phyloP scores from a whole-genome alignment of 169 alveolate genomes.

The Plasmodium yoelii region DNA sequence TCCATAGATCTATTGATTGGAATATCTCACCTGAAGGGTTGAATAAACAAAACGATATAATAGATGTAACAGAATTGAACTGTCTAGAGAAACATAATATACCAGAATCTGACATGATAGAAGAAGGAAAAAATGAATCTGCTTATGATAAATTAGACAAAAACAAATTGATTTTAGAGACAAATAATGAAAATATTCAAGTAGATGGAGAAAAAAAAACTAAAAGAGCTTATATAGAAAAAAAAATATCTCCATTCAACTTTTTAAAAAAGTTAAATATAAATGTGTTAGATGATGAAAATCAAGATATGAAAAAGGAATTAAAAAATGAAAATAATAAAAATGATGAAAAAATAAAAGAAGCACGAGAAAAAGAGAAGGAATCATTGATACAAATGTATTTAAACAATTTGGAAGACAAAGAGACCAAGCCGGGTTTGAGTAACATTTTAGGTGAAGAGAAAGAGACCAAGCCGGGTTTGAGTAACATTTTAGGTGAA shows the following conservation, averaged over 20 bases:
- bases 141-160: too few species aligned
- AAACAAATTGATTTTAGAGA: neutral
- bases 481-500: neutral
- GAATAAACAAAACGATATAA: slow-evolving; percentile 9
- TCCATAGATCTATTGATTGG: slow-evolving; percentile 70
- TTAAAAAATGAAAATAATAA: neutral
- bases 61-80: slow-evolving; percentile 51
- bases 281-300: neutral
- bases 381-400: neutral
- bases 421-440: neutral
- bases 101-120: neutral
- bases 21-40: neutral
- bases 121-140: neutral
- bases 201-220: neutral
- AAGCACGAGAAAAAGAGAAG: neutral
- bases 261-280: slow-evolving; percentile 29
- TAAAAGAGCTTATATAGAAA: slow-evolving; percentile 11
- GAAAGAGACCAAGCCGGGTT: neutral
- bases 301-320: neutral
- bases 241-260: slow-evolving; percentile 10
- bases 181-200: neutral
- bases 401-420: neutral
- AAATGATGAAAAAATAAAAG: neutral
- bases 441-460: neutral
- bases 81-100: neutral